Evolutionary conservation across 805 yeast genomes (phyloP), one percentile per base, ranked within the genome.

Genomic region (Metschnikowia dekortorum): DNA sequence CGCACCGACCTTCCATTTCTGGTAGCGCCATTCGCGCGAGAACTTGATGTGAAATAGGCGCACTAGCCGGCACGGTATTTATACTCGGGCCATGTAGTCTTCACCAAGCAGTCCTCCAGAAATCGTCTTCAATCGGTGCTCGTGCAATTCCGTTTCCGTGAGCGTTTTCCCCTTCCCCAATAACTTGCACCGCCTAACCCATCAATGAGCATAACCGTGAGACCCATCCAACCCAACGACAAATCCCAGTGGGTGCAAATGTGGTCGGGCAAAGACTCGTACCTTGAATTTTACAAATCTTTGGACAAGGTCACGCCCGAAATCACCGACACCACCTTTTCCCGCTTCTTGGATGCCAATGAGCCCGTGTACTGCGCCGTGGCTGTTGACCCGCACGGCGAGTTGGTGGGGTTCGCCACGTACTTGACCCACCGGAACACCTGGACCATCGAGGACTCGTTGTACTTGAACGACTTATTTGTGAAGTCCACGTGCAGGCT

Each of bases 381-480:
- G 6, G 84, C 84, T 0, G 67, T 69, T 14, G 70, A 70, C 37
- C 65, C 62, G 32, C n/a, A 54, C 6, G 71, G 71, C 5, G 56
- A 61, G 38, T 54, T 76, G 13, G 66, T 81, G 51, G 85, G 84
- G 0, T 72, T 80, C 58, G 81, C 76, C 4, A 71, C 72, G 42
- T 80, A 74, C 57, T 62, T 79, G 46, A 69, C 70, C 39, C 84
- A 81, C 55, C 57, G 74, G 48, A 63, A 73, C 44, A 81, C 84
- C 10, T 81, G 84, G 84, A 65, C 74, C 10, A 55, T 70, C 29
- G 66, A 68, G 26, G 73, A 76, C 51, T 63, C 74, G n/a, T 61
- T 78, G 31, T 80, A 78, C 49, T 65, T 81, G 52, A 79, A 79
- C 52, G 84, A 81, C 62, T 65, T 81, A 46, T 81, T 68, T 57